Evolutionary conservation across 2,329 filamentous ascomycete genomes (phyloP), one percentile per base, ranked within the genome.

Genomic region (Anthostomella pinea): DNA sequence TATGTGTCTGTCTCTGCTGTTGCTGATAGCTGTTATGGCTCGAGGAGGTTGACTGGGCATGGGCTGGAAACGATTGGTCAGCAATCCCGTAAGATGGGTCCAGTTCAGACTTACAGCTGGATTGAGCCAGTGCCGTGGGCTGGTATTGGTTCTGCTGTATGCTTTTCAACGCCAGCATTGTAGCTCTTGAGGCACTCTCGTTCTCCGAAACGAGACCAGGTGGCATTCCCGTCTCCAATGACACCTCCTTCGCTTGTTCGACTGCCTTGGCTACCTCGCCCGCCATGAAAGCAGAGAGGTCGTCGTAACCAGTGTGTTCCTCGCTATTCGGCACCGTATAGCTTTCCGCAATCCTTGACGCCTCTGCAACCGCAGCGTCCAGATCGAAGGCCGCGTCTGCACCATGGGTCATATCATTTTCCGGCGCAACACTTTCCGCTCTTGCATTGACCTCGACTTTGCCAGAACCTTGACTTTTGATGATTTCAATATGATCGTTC

Each of bases 111-210:
- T 39, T 50, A 57, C 53, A 40, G 20, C 33, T 43, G 13, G 50
- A 32, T 40, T 58, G 56, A 11, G 56, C 51, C 3, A 54, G 49
- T n/a, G 51, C 46, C 2, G 57, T 58, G 16, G 57, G 56, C 20
- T 57, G 55, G 33, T 58, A 58, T 39, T 59, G 53, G 26, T 58
- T 60, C 16, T 53, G 54, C 21, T 57, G 55, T 28, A 61, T 58
- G 28, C 52, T 58, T 46, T 61, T 53, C 25, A 61, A 39, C 8
- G 58, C 58, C 24, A 58, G 34, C 31, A 55, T 53, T 9, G 56
- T 60, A 13, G 56, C 56, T 31, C 52, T 53, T n/a, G 52, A 56
- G 16, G 58, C 58, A 34, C 54, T 60, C 35, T 61, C 58, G 3
- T 52, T 48, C 21, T 53, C 52, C 13, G 57, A 57, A 32, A 54